phyloP scores from a whole-genome alignment of 768 basidiomycete genomes.

The Lactarius deliciosus region DNA sequence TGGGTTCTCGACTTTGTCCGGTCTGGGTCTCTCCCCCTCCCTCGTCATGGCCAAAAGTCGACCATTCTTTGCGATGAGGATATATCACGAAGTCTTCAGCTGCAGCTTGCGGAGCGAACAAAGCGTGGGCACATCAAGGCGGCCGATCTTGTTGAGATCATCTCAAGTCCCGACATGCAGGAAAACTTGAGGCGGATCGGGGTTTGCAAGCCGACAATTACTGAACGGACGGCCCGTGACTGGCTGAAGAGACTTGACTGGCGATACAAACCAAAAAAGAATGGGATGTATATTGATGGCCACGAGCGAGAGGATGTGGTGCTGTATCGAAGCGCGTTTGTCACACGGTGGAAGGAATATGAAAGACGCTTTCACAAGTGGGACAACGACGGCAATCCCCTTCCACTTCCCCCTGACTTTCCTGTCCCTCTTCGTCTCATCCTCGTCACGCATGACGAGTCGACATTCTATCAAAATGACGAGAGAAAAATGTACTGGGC shows the following conservation, averaged over 20 bases:
- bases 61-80: no score
- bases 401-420: constrained; percentile 30
- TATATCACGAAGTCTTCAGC: no score
- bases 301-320: constrained; percentile 41
- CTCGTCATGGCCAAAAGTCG: no score
- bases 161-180: constrained; percentile 12
- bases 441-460: no score
- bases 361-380: constrained; percentile 1
- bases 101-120: no score
- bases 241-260: constrained; percentile 43
- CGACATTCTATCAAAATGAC: no score
- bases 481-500: no score
- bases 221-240: constrained; percentile 38
- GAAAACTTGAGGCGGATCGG: constrained; percentile 39
- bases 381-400: constrained; percentile 15
- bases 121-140: no score
- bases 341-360: constrained; percentile 28
- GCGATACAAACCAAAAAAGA: constrained; percentile 28
- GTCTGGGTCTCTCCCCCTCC: no score
- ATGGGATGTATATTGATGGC: constrained; percentile 27
- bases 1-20: no score
- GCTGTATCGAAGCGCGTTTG: constrained; percentile 36
- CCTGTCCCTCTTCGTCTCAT: not conserved
- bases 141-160: no score
- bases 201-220: constrained; percentile 34